Evolutionary conservation across 805 yeast species (phyloP).

Genomic region (Metschnikowia henanensis): DNA sequence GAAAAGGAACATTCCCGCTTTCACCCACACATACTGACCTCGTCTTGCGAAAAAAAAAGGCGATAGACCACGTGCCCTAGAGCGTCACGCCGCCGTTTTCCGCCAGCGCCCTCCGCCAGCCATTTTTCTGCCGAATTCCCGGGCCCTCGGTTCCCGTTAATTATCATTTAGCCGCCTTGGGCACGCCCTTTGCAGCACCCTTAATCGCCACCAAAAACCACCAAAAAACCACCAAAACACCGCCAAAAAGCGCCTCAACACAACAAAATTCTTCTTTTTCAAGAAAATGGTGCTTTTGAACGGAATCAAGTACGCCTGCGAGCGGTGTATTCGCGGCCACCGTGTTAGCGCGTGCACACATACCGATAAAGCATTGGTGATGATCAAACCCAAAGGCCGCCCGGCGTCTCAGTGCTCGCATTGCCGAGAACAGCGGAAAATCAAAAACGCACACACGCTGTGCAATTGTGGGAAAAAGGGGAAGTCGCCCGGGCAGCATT

Average conservation of each 20-base stretch:
- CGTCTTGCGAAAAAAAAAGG: neutral
- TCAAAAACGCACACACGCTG: conserved; percentile 61
- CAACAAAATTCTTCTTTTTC: neutral
- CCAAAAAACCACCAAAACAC: no score
- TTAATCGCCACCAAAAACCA: no score
- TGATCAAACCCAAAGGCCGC: conserved; percentile 96
- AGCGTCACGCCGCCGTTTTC: neutral
- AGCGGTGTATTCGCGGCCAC: conserved; percentile 94
- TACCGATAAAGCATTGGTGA: conserved; percentile 83
- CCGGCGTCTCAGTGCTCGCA: conserved; percentile 91
- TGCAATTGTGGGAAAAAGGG: conserved; percentile 70
- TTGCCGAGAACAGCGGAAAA: conserved; percentile 73
- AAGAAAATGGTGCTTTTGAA: conserved; percentile 77
- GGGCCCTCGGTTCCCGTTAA: no score
- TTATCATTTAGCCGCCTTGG: no score
- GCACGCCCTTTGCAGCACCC: no score
- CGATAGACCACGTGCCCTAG: neutral
- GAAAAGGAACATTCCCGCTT: neutral
- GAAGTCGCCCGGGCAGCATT: conserved; percentile 38
- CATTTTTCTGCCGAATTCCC: no score
- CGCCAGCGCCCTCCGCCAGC: neutral
- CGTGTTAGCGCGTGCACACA: conserved; percentile 93
- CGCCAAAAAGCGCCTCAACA: neutral
- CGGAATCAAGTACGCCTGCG: conserved; percentile 96
- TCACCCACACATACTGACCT: neutral